phyloP scores from a whole-genome alignment of 257 asterid genomes.

The Perilla frutescens region DNA sequence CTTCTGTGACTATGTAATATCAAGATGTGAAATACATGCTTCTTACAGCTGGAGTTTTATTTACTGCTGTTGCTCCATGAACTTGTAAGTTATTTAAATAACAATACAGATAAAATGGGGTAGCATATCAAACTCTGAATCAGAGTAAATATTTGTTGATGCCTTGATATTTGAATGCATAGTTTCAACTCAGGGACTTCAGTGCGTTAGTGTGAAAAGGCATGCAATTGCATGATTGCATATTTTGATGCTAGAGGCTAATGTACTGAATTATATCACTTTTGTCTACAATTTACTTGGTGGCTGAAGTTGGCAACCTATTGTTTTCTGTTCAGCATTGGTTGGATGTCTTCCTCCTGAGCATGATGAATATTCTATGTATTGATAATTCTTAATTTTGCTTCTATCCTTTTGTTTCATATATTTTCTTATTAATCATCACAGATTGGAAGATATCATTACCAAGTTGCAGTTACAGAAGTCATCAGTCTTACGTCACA shows the following conservation, averaged over 20 bases:
- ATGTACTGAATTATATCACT: neutral
- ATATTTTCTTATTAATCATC: neutral
- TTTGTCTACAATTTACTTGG: neutral
- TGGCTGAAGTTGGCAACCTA: neutral
- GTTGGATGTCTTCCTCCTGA: neutral
- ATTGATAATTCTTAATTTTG: neutral
- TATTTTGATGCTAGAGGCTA: neutral
- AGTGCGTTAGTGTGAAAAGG: neutral
- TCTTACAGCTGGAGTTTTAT: slow-evolving; percentile 17
- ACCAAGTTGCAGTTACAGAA: slow-evolving; percentile 72
- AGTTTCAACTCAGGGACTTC: neutral
- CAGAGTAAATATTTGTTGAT: neutral
- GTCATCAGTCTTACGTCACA: slow-evolving; percentile 83
- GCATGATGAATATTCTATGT: slow-evolving; percentile 3
- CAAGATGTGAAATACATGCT: slow-evolving; percentile 6
- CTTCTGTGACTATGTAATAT: slow-evolving; percentile 2
- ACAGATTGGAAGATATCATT: slow-evolving; percentile 84
- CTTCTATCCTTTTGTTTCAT: neutral
- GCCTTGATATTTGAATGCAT: neutral
- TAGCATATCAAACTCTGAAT: neutral
- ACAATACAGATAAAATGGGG: neutral
- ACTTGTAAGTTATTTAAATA: slow-evolving; percentile 1
- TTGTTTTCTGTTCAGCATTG: neutral
- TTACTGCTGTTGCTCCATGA: slow-evolving; percentile 10
- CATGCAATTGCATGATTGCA: neutral